Conservation (phyloP, 495 filamentous ascomycete species). For the Letharia lupina region DNA sequence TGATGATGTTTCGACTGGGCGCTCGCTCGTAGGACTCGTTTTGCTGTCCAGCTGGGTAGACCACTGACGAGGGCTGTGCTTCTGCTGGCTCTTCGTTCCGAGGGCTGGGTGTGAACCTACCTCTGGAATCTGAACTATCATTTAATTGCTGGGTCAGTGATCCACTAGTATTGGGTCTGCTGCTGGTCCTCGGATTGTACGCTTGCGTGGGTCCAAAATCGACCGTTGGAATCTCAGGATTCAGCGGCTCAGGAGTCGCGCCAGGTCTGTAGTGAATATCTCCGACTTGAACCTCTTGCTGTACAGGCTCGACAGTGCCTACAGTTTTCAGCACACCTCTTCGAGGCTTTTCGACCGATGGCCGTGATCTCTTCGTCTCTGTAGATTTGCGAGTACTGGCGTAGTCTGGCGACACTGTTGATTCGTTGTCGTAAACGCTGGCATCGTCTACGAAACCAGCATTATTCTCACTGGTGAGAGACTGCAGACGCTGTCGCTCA, state of each 20-base stretch:
- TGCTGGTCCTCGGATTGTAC: conserved; percentile 46
- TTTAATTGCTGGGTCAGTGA: conserved; percentile 27
- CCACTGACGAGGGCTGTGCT: conserved; percentile 9
- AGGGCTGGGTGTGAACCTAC: conserved; percentile 28
- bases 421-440: conserved; percentile 45
- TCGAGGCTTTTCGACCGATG: conserved; percentile 59
- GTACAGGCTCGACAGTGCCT: conserved; percentile 47
- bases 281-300: conserved; percentile 49
- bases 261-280: conserved; percentile 48
- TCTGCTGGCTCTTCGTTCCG: conserved; percentile 17
- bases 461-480: conserved; percentile 27
- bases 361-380: conserved; percentile 48
- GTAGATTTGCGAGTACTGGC: conserved; percentile 61
- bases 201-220: conserved; percentile 79
- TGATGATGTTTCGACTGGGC: conserved; percentile 28
- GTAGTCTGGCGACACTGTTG: conserved; percentile 50
- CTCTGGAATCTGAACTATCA: conserved; percentile 27
- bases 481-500: conserved; percentile 31
- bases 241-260: conserved; percentile 26
- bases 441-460: conserved; percentile 29
- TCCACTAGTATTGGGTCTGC: conserved; percentile 22
- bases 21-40: conserved; percentile 18
- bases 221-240: conserved; percentile 58
- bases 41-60: conserved; percentile 10
- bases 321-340: conserved; percentile 78